phyloP scores from a whole-genome alignment of 192 early-diverging fungal genomes.

The Allomyces javanicus region DNA sequence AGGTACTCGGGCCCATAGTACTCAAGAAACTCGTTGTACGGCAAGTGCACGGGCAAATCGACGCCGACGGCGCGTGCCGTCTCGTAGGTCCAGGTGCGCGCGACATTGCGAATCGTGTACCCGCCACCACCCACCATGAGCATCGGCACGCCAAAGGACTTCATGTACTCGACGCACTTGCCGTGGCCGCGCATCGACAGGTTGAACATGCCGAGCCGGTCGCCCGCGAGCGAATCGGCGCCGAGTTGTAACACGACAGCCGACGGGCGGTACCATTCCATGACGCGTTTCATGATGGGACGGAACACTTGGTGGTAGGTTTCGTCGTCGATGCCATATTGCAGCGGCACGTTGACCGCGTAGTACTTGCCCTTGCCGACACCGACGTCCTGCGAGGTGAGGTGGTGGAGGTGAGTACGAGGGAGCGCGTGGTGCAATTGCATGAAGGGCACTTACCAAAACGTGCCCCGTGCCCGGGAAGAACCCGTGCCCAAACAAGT shows the following conservation, averaged over 20 bases:
- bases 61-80: slow-evolving; percentile 61
- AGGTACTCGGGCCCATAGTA: slow-evolving; percentile 81
- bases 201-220: slow-evolving; percentile 88
- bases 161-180: slow-evolving; percentile 81
- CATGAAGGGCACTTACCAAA: slow-evolving; percentile 24
- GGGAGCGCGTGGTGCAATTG: too few relatives aligned
- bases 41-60: slow-evolving; percentile 32
- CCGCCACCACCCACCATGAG: slow-evolving; percentile 89
- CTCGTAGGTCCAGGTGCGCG: slow-evolving; percentile 88
- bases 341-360: slow-evolving; percentile 86
- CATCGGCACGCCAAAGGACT: slow-evolving; percentile 73
- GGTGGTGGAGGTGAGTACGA: neutral
- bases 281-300: slow-evolving; percentile 60
- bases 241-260: slow-evolving; percentile 90
- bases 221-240: slow-evolving; percentile 82
- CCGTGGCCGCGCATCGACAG: slow-evolving; percentile 86
- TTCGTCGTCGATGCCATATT: slow-evolving; percentile 82
- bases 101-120: slow-evolving; percentile 91
- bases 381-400: slow-evolving; percentile 66
- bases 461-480: slow-evolving; percentile 97
- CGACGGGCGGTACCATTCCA: slow-evolving; percentile 82
- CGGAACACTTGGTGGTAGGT: slow-evolving; percentile 81
- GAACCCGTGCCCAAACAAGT: slow-evolving; percentile 86
- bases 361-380: slow-evolving; percentile 74
- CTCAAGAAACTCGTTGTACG: slow-evolving; percentile 68